Percentiles rank a stretch among this genome's conserved stretches.
Conservation (phyloP, 225 moss, liverwort and hornwort genomes). For the Bryum argenteum region DNA sequence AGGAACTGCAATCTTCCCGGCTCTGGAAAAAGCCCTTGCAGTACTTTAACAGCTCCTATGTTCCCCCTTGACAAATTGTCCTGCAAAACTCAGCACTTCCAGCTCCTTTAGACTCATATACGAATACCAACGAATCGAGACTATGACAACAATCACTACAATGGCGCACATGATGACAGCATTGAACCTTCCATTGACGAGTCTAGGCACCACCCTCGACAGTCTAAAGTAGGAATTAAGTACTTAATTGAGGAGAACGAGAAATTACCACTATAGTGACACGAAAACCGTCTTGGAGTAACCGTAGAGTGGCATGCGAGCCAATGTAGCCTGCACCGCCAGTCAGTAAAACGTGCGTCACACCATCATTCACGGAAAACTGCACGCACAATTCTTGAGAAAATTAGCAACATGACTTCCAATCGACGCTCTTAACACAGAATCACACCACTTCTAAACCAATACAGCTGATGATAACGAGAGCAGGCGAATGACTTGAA, state of each 20-base stretch:
- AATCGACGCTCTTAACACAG: background rate
- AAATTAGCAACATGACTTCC: background rate
- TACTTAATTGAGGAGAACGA: too few relatives aligned
- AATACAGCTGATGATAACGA: too few relatives aligned
- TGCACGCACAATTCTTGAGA: constrained; percentile 34
- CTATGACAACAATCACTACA: too few relatives aligned
- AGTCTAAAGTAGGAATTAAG: too few relatives aligned
- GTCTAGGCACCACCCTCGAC: background rate
- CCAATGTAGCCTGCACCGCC: constrained; percentile 96
- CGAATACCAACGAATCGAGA: too few relatives aligned
- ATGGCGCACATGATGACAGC: too few relatives aligned
- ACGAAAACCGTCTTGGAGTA: constrained; percentile 74
- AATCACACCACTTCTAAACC: background rate
- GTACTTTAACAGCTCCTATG: constrained; percentile 71
- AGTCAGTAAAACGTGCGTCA: constrained; percentile 89
- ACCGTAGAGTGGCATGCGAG: constrained; percentile 83
- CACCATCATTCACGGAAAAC: constrained; percentile 73
- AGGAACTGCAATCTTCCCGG: constrained; percentile 76
- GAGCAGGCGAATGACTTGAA: background rate
- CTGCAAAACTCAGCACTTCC: constrained; percentile 41
- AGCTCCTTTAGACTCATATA: background rate
- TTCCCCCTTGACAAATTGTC: constrained; percentile 95
- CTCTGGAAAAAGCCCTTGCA: constrained; percentile 75
- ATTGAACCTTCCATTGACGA: too few relatives aligned
- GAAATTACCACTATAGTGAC: constrained; percentile 79